These are phyloP conservation scores for Penicillium coprophilum DNA, from an alignment of 495 filamentous ascomycete genomes.

Conservation along the genomic window DNA sequence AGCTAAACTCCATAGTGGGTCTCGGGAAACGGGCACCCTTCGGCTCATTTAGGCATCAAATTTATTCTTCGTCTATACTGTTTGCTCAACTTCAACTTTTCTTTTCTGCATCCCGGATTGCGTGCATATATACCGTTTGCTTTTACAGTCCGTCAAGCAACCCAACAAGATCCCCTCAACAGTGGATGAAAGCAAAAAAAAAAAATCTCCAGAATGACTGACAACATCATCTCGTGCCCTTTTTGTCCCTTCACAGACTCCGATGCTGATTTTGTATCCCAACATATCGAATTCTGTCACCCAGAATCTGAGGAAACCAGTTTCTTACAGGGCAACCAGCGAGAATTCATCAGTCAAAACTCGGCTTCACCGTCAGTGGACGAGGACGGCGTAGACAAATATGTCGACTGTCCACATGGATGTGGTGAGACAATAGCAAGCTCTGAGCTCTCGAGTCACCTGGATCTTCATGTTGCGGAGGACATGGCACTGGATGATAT, in stretches of 20 bases:
- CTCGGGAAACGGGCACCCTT: background rate
- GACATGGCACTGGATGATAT: constrained; percentile 50
- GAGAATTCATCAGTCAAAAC: background rate
- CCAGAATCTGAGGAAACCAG: constrained; percentile 43
- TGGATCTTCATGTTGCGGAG: constrained; percentile 71
- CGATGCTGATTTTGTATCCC: constrained; percentile 48
- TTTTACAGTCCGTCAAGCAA: background rate
- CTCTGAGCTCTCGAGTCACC: constrained; percentile 64
- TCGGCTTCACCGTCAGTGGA: constrained; percentile 16
- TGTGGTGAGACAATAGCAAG: constrained; percentile 68
- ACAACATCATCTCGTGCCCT: constrained; percentile 42
- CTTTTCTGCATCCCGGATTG: background rate
- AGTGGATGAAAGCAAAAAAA: background rate
- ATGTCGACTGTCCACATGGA: constrained; percentile 67
- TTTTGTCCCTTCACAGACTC: constrained; percentile 55
- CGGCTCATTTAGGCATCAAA: constrained; percentile 4
- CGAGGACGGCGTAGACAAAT: constrained; percentile 40
- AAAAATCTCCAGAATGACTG: constrained; percentile 23
- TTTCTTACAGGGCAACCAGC: background rate
- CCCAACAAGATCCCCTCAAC: background rate
- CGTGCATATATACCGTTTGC: background rate
- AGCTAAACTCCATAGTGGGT: background rate
- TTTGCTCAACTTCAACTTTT: background rate
- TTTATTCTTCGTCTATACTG: constrained; percentile 1
- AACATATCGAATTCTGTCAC: constrained; percentile 58